Percentiles rank a stretch among this genome's conserved stretches.
phyloP scores from a whole-genome alignment of 1,284 basidiomycete species.

The Ganoderma resinaceum region DNA sequence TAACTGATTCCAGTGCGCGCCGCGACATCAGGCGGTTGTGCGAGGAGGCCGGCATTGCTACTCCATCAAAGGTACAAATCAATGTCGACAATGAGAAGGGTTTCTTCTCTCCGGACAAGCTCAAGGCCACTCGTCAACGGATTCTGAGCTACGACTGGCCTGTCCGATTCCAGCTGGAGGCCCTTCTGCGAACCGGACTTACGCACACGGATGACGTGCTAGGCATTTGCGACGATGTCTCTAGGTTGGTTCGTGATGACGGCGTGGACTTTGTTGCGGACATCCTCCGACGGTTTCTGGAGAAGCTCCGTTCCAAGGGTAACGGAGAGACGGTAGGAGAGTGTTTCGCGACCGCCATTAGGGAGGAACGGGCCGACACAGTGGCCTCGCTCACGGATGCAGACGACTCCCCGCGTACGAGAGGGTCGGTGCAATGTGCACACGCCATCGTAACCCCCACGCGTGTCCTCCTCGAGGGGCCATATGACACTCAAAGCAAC shows the following conservation, averaged over 20 bases:
- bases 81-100: constrained; percentile 51
- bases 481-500: constrained; percentile 72
- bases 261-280: constrained; percentile 46
- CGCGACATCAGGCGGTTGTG: constrained; percentile 58
- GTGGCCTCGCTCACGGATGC: constrained; percentile 11
- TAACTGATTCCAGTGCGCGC: constrained; percentile 51
- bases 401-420: constrained; percentile 13
- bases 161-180: constrained; percentile 75
- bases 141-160: constrained; percentile 57
- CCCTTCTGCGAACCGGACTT: constrained; percentile 63
- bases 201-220: constrained; percentile 59
- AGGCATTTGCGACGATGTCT: constrained; percentile 50
- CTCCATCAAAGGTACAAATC: constrained; percentile 45
- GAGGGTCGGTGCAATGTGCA: constrained; percentile 55
- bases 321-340: constrained; percentile 50
- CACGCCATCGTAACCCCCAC: constrained; percentile 78
- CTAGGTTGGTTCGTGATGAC: constrained; percentile 42
- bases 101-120: constrained; percentile 56
- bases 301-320: constrained; percentile 50
- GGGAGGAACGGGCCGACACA: constrained; percentile 4
- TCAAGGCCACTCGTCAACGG: constrained; percentile 52
- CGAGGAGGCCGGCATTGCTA: constrained; percentile 52
- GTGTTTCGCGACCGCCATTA: constrained; percentile 53
- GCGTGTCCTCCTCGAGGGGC: constrained; percentile 72
- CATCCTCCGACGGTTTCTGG: constrained; percentile 58